phyloP scores from a whole-genome alignment of 371 early-diverging fungal genomes.

The Nosema muscidifuracis region DNA sequence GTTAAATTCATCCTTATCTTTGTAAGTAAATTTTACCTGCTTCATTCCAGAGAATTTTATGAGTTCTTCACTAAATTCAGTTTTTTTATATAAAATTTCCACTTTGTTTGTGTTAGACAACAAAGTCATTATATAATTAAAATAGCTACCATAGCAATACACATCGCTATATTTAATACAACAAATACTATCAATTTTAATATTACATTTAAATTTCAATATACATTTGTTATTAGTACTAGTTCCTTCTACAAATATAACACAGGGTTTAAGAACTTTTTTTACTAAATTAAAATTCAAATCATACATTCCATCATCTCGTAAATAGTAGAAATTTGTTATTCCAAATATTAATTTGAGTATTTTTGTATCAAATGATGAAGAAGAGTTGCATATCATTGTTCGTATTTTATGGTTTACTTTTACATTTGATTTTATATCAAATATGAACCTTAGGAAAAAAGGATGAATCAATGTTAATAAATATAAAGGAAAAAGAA shows the following conservation, averaged over 20 bases:
- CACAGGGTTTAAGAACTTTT: slow-evolving; percentile 5
- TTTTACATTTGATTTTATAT: background rate
- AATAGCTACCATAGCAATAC: slow-evolving; percentile 40
- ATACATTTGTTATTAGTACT: slow-evolving; percentile 49
- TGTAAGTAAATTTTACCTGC: slow-evolving; percentile 33
- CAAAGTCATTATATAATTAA: slow-evolving; percentile 40
- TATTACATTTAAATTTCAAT: slow-evolving; percentile 18
- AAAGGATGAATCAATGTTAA: background rate
- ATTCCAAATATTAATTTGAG: slow-evolving; percentile 29
- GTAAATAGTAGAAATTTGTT: slow-evolving; percentile 23
- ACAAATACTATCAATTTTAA: slow-evolving; percentile 35
- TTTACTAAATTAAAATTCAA: background rate
- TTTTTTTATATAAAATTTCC: slow-evolving; percentile 30
- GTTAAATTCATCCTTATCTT: slow-evolving; percentile 34
- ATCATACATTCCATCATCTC: slow-evolving; percentile 13
- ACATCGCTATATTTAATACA: slow-evolving; percentile 50
- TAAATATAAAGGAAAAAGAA: background rate
- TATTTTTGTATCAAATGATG: slow-evolving; percentile 42
- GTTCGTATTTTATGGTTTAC: background rate
- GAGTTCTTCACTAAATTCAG: slow-evolving; percentile 2
- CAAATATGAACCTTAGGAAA: background rate
- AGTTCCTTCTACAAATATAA: slow-evolving; percentile 47
- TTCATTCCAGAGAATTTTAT: slow-evolving; percentile 4
- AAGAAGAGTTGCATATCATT: slow-evolving; percentile 27
- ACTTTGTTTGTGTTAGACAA: slow-evolving; percentile 41